These are phyloP conservation scores for Colletotrichum musae DNA, from an alignment of 2,329 filamentous ascomycete genomes.

Conservation along the genomic window DNA sequence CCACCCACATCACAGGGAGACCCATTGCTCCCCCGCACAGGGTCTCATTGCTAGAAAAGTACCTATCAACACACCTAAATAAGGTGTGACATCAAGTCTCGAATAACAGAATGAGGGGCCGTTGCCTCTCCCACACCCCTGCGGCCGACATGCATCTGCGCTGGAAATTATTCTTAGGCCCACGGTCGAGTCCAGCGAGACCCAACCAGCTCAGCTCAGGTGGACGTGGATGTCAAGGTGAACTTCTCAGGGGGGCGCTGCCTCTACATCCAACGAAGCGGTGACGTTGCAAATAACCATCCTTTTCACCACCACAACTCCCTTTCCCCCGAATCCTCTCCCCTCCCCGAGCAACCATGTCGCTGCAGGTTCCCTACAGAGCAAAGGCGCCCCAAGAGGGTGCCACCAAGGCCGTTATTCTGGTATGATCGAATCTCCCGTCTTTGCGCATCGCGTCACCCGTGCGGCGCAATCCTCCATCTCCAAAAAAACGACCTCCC, in stretches of 20 bases:
- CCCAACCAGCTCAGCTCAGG: conserved; percentile 1
- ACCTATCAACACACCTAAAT: not conserved
- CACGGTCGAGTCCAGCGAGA: not conserved
- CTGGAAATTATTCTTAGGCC: conserved; percentile 22
- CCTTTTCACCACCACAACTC: conserved; percentile 38
- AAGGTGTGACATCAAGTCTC: not conserved
- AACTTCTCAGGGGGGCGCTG: conserved; percentile 28
- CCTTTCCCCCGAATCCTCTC: not conserved
- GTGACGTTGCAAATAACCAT: conserved; percentile 38
- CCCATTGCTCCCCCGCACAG: conserved; percentile 18
- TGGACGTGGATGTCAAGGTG: conserved; percentile 27
- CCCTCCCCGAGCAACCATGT: conserved; percentile 56
- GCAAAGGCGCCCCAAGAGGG: conserved; percentile 65
- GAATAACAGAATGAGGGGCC: not conserved
- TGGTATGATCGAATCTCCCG: conserved; percentile 68
- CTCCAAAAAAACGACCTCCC: conserved; percentile 19
- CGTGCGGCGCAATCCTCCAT: conserved; percentile 30
- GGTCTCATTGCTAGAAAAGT: conserved; percentile 7
- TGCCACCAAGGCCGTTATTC: conserved; percentile 92
- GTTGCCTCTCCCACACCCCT: conserved; percentile 13
- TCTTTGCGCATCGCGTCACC: conserved; percentile 38
- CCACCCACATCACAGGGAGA: not conserved
- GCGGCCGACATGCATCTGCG: conserved; percentile 20
- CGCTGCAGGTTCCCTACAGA: conserved; percentile 70
- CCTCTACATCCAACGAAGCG: conserved; percentile 32